Evolutionary conservation across 1,284 basidiomycete species (phyloP).

Genomic region (Naganishia sp.): DNA sequence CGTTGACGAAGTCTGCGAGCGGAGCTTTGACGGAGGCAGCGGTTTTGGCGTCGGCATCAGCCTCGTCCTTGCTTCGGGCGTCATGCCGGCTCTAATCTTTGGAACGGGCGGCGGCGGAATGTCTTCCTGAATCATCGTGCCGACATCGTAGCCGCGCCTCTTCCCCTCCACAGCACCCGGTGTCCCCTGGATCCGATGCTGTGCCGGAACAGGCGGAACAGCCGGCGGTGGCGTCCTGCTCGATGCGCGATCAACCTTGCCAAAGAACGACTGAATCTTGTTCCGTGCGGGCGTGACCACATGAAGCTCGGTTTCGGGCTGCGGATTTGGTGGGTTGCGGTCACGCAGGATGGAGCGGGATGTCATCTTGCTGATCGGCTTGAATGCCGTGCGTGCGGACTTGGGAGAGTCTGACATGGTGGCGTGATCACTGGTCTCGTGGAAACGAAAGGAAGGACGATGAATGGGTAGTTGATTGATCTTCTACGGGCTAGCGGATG

Average conservation of each 20-base stretch:
- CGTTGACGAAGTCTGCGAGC: constrained; percentile 34
- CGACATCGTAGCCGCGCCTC: constrained; percentile 12
- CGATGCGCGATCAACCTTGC: constrained; percentile 5
- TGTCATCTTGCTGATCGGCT: constrained; percentile 32
- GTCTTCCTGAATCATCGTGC: constrained; percentile 7
- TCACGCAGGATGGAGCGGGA: constrained; percentile 18
- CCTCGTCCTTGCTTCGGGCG: constrained; percentile 47
- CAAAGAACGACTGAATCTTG: constrained; percentile 21
- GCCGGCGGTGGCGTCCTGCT: constrained; percentile 24
- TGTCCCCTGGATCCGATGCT: constrained; percentile 2
- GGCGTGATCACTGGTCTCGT: background rate
- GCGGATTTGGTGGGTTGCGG: constrained; percentile 17
- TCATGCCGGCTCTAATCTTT: constrained; percentile 48
- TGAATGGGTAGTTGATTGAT: constrained; percentile 7
- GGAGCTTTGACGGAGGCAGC: constrained; percentile 18
- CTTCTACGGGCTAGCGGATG: constrained; percentile 1
- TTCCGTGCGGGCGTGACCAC: constrained; percentile 28
- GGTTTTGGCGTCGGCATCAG: constrained; percentile 35
- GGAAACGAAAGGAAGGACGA: background rate
- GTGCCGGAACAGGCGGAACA: constrained; percentile 3
- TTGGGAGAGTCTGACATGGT: constrained; percentile 24
- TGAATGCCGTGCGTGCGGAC: constrained; percentile 29
- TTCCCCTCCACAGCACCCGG: background rate
- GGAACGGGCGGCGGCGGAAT: constrained; percentile 35
- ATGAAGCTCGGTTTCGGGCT: constrained; percentile 9